Conservation (phyloP, 2,329 filamentous ascomycete species). For the Chaetomiaceae sp. region DNA sequence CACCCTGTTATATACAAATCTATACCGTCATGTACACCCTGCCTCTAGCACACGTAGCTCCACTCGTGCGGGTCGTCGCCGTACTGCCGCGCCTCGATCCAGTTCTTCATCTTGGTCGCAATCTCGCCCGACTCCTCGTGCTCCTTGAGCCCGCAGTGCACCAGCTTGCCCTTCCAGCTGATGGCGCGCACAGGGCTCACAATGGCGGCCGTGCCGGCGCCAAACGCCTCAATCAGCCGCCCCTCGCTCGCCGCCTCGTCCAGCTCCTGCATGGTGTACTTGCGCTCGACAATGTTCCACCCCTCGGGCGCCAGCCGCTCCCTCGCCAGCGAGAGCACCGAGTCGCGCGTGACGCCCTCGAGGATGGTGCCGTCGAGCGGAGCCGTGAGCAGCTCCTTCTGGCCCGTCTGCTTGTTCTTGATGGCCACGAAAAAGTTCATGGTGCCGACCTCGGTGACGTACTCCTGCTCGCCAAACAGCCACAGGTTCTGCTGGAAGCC, state of each 20-base stretch:
- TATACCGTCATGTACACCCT: neutral
- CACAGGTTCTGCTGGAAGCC: conserved; percentile 98
- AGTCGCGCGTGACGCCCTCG: conserved; percentile 91
- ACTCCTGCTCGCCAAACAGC: conserved; percentile 94
- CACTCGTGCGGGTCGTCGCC: conserved; percentile 88
- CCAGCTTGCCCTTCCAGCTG: conserved; percentile 75
- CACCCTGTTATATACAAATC: conserved; percentile 12
- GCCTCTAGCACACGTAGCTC: conserved; percentile 58
- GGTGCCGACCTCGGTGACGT: conserved; percentile 93
- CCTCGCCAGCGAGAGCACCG: conserved; percentile 76
- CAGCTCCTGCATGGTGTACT: conserved; percentile 86
- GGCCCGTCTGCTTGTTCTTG: conserved; percentile 78
- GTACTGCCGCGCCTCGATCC: conserved; percentile 95
- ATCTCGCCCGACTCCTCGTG: conserved; percentile 84
- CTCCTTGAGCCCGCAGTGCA: conserved; percentile 78
- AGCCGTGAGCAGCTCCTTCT: conserved; percentile 91
- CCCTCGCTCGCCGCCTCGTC: conserved; percentile 78
- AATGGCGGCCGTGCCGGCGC: conserved; percentile 87
- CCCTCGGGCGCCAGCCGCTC: conserved; percentile 80
- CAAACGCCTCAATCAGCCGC: conserved; percentile 87
- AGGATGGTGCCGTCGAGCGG: conserved; percentile 95
- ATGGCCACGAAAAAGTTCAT: conserved; percentile 97
- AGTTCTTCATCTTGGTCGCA: conserved; percentile 83
- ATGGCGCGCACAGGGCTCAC: conserved; percentile 88
- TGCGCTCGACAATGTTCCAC: conserved; percentile 84